Base-by-base conservation (phyloP, 805 yeast species). In the Naumovozyma baii region DNA sequence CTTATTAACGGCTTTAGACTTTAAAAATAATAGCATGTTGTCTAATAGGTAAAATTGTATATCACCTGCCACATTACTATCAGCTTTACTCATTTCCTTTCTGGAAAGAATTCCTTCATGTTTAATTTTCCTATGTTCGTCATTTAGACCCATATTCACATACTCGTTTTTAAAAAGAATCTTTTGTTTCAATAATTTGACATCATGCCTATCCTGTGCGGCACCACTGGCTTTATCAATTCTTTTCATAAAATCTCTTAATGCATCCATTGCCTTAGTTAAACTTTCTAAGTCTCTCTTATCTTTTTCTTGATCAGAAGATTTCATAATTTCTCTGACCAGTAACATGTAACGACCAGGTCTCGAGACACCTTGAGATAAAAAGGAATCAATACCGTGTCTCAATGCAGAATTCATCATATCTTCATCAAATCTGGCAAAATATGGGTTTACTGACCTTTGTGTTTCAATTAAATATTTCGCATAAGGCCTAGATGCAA, bases 381-480 rank as follows among this genome's bases (percentile, higher is more conserved):
- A 70, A 54, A 87, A 92, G 0, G 97, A 92, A 18, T 90, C 83
- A 39, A 92, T 78, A 62, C 94, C 96, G 41, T 61, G 66, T 40
- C 66, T 54, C 34, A 61, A 42, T 12, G 60, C 48, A 16, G 64
- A 90, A 76, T 63, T 87, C 84, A 53, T 95, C 74, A 29, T 86
- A 76, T 66, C 96, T 54, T 85, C 95, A 41, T 90, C 84, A 60
- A 92, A 92, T 54, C 92, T 69, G n/a, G 94, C 88, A 67, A 92
- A 90, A 44, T 83, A 74, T 36, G 94, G 81, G 61, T 92, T 92
- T 22, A 83, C 83, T 37, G 86, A 79, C 60, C 87, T 84, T 57
- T 90, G 97, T 36, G 96, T 72, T 63, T 92, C 97, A 61, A 86
- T 85, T 60, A 90, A 95, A 59, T 86, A 87, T 60, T 87, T 86